phyloP scores from a whole-genome alignment of 208 protist species.

The Crithidia bombi region DNA sequence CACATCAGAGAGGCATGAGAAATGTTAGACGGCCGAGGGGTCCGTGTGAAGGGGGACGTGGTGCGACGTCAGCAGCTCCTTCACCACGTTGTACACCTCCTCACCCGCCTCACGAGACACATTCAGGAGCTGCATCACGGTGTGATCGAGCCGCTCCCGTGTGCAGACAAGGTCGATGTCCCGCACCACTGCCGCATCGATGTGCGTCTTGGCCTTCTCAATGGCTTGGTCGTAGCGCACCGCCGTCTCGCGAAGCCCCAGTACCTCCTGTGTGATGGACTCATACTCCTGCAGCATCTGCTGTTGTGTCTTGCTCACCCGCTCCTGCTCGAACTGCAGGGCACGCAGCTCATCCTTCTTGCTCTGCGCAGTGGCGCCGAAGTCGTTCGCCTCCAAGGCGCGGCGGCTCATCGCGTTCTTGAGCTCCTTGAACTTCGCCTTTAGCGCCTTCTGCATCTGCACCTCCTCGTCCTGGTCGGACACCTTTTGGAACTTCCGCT shows the following conservation, averaged over 20 bases:
- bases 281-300: constrained; percentile 51
- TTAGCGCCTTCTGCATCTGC: constrained; percentile 56
- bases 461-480: constrained; percentile 59
- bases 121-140: constrained; percentile 50
- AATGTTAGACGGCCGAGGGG: not conserved
- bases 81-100: constrained; percentile 47
- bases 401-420: constrained; percentile 68
- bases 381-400: constrained; percentile 71
- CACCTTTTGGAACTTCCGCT: constrained; percentile 75
- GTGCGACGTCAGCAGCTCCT: constrained; percentile 34
- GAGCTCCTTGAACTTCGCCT: constrained; percentile 69
- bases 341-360: constrained; percentile 60
- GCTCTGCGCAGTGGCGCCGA: constrained; percentile 41
- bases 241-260: constrained; percentile 52
- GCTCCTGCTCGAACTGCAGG: constrained; percentile 41
- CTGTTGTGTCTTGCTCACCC: constrained; percentile 32
- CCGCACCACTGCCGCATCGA: constrained; percentile 35
- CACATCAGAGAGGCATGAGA: not conserved
- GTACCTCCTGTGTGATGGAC: constrained; percentile 39
- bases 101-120: constrained; percentile 44
- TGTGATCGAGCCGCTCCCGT: constrained; percentile 42
- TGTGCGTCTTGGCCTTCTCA: constrained; percentile 38
- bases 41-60: constrained; percentile 28
- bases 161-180: constrained; percentile 68
- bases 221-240: constrained; percentile 78